Base-by-base conservation (phyloP, 2,329 filamentous ascomycete species). In the Pseudogymnoascus sp. region DNA sequence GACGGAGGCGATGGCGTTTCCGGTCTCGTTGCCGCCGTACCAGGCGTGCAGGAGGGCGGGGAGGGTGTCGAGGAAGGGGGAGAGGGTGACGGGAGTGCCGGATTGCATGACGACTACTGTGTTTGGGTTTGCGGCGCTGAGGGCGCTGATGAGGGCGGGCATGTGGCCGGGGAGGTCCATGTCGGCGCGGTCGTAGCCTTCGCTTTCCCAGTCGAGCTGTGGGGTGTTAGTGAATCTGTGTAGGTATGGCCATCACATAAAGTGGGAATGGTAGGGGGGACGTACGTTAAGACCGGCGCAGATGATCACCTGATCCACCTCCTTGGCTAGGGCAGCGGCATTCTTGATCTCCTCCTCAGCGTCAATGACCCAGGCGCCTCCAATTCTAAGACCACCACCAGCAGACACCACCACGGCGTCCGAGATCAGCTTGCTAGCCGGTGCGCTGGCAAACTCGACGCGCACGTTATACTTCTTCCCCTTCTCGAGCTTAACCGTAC, bases 1-100 rank as follows among this genome's bases (percentile, higher is more conserved):
- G 1, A 93, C 81, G 67, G 93, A 90, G 0, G 88, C 89, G 65
- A 96, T 88, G 10, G 86, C 87, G 71, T 93, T 91, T 5, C 90
- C 91, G 4, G 88, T 88, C 77, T 95, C 90, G 70, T 95, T 91
- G n/a, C 91, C 90, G 65, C 90, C 89, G 70, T 92, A 95, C 89
- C 90, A 95, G 7, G 89, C 89, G 70, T 93, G 88, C 1, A 29
- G 72, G 1, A 93, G 77, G 1, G 86, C 83, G 7, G 76, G 73
- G 1, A 69, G 82, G 33, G 80, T 75, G 15, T 77, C 72, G 1
- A 83, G 78, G 87, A 87, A 90, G 0, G 88, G 87, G 15, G 44
- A 50, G 86, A 91, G 88, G 62, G 82, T 80, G 23, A 90, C 82
- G 0, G 90, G 89, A 0, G 89, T 91, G 37, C 90, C 90, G 0